phyloP scores from a whole-genome alignment of 768 basidiomycete species.

The Candolleomyces aberdarensis region DNA sequence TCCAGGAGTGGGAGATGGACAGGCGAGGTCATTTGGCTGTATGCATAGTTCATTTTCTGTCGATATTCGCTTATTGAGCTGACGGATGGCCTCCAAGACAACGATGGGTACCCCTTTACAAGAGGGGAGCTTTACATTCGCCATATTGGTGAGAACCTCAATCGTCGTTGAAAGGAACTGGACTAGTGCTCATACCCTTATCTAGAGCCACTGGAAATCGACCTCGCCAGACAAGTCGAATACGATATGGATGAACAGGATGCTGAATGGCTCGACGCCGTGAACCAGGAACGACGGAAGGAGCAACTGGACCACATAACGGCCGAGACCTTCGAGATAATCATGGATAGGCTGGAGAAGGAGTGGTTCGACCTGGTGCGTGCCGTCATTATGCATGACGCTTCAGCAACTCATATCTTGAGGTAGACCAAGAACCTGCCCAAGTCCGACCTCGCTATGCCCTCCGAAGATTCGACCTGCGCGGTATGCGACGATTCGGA shows the following conservation, averaged over 20 bases:
- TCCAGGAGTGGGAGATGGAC: conserved; percentile 59
- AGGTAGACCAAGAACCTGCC: conserved; percentile 88
- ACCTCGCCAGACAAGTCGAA: conserved; percentile 90
- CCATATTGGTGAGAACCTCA: conserved; percentile 65
- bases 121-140: conserved; percentile 87
- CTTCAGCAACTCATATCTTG: conserved; percentile 4
- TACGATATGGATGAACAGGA: conserved; percentile 99
- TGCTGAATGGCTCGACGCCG: conserved; percentile 84
- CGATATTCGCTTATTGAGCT: not conserved
- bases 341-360: conserved; percentile 98
- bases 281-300: conserved; percentile 81
- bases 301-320: conserved; percentile 67
- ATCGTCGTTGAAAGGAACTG: not conserved
- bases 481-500: conserved; percentile 98
- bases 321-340: conserved; percentile 89
- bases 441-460: conserved; percentile 81
- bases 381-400: not conserved
- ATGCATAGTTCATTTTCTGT: conserved; percentile 22
- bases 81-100: conserved; percentile 23
- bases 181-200: conserved; percentile 1
- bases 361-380: conserved; percentile 96
- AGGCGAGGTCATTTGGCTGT: conserved; percentile 75
- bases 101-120: conserved; percentile 68
- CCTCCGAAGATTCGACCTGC: conserved; percentile 94
- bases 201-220: conserved; percentile 87